Evolutionary conservation across 495 filamentous ascomycete species (phyloP), one percentile per base, ranked within the genome.

Genomic region (Annulohypoxylon moriforme): DNA sequence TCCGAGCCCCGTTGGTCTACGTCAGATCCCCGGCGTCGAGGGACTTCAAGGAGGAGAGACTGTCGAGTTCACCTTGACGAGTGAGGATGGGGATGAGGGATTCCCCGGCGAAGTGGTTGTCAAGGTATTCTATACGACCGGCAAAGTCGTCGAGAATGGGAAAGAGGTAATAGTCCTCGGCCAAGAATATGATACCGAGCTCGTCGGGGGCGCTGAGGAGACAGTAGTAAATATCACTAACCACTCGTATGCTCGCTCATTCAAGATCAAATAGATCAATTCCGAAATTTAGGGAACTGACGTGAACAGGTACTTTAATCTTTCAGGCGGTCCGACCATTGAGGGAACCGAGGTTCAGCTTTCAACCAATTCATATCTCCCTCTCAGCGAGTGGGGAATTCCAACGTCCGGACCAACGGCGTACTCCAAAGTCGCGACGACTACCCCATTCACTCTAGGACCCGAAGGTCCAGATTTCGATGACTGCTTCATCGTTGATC

Each of bases 201-300:
- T 98, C 47, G 86, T 94, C 1, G 87, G 89, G 53, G 89, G 90
- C 31, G 89, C 89, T 22, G 88, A 93, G 22, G 95, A 98, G 85
- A 98, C 95, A 0, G 91, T 90, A 2, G 85, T 98, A 70, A 95
- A 93, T 74, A 85, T 97, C 72, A 98, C 95, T 29, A 98, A 98
- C 81, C 95, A 98, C 81, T 96, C 92, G 93, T 96, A 82, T 63
- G 85, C 79, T 14, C 44, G 85, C 79, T 14, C 44, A 27, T 60
- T 11, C 18, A 20, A 57, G 9, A 29, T 25, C n/a, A 31, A 36
- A 22, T 13, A 8, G 36, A 42, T 50, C 25, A n/a, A 16, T 20
- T 8, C 33, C 31, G 18, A 0, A 13, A 69, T 9, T 2, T 1
- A 68, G 63, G 4, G 31, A 24, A 42, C 50, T 68, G 6, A 63